These are phyloP conservation scores for Tricharina praecox DNA, from an alignment of 495 filamentous ascomycete species.

Conservation along the genomic window DNA sequence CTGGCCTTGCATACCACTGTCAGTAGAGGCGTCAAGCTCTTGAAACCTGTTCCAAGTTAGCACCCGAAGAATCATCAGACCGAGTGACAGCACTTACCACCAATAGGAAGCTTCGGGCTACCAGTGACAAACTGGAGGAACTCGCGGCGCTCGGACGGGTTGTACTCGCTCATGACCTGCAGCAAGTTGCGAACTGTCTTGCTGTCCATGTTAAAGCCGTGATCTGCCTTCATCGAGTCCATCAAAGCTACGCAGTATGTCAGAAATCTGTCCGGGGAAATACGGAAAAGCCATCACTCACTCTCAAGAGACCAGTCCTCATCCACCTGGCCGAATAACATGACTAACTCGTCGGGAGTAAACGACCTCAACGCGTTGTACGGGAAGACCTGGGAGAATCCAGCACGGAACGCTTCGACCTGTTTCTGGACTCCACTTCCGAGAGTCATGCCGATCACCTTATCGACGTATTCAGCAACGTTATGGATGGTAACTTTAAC, in stretches of 20 bases:
- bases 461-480: slow-evolving; percentile 70
- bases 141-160: slow-evolving; percentile 58
- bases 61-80: slow-evolving; percentile 7
- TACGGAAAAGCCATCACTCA: slow-evolving; percentile 33
- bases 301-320: slow-evolving; percentile 98
- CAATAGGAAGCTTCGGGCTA: slow-evolving; percentile 95
- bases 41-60: slow-evolving; percentile 53
- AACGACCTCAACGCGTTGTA: slow-evolving; percentile 86
- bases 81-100: slow-evolving; percentile 44
- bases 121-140: slow-evolving; percentile 98
- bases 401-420: slow-evolving; percentile 74
- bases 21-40: slow-evolving; percentile 89
- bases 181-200: slow-evolving; percentile 87
- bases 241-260: slow-evolving; percentile 50
- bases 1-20: slow-evolving; percentile 97
- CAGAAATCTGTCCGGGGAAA: slow-evolving; percentile 13
- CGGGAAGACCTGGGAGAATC: slow-evolving; percentile 94
- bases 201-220: slow-evolving; percentile 98
- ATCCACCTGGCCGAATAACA: slow-evolving; percentile 82
- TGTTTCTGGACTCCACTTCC: slow-evolving; percentile 74
- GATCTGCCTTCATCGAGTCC: slow-evolving; percentile 99
- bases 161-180: slow-evolving; percentile 85
- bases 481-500: slow-evolving; percentile 71
- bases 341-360: slow-evolving; percentile 90
- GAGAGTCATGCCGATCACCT: slow-evolving; percentile 80